phyloP scores from a whole-genome alignment of 2,329 filamentous ascomycete genomes.

The Ramularia collo-cygni region DNA sequence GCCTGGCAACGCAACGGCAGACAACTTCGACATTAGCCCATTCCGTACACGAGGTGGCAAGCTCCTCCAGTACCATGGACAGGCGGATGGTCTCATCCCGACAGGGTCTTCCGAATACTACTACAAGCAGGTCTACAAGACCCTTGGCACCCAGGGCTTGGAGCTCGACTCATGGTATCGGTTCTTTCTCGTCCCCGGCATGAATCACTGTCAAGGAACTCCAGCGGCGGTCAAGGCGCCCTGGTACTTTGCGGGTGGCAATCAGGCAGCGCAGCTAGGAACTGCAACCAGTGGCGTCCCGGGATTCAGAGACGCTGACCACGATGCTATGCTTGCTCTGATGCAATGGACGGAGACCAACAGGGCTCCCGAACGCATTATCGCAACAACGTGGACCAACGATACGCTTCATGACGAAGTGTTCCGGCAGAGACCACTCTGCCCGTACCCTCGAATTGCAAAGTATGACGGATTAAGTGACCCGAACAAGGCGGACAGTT shows the following conservation, averaged over 20 bases:
- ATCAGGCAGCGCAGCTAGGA: conserved; percentile 25
- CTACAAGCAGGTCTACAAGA: conserved; percentile 40
- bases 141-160: conserved; percentile 30
- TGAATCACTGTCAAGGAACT: conserved; percentile 38
- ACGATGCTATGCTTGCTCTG: conserved; percentile 32
- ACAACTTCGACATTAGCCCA: conserved; percentile 41
- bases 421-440: conserved; percentile 31
- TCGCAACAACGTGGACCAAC: conserved; percentile 32
- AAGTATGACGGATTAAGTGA: conserved; percentile 24
- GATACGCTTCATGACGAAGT: conserved; percentile 27
- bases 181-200: conserved; percentile 40
- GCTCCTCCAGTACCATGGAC: conserved; percentile 37
- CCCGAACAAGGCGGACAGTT: conserved; percentile 25
- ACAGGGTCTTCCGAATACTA: conserved; percentile 47
- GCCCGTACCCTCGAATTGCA: conserved; percentile 29
- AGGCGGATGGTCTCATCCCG: conserved; percentile 42
- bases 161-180: conserved; percentile 37
- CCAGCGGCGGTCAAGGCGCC: conserved; percentile 32
- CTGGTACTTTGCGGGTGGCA: conserved; percentile 40
- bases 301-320: conserved; percentile 27
- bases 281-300: conserved; percentile 24
- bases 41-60: conserved; percentile 41
- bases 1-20: conserved; percentile 45
- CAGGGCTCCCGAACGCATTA: conserved; percentile 30
- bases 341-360: conserved; percentile 36